These are phyloP conservation scores for Cutaneotrichosporon sp. DNA, from an alignment of 1,284 basidiomycete genomes.

Conservation along the genomic window DNA sequence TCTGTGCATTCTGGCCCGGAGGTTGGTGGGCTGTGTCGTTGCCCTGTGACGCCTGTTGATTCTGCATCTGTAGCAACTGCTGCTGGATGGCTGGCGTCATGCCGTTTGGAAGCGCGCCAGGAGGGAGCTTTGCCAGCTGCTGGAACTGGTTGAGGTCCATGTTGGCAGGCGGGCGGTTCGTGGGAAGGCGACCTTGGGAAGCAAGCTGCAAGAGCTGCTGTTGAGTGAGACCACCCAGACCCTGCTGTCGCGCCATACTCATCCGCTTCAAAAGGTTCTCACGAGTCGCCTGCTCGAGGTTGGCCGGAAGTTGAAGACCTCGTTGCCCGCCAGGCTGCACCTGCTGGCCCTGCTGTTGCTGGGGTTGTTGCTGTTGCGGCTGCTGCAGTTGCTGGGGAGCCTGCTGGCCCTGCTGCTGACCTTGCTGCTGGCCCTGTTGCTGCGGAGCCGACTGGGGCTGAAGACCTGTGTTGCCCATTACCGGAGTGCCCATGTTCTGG, in stretches of 20 bases:
- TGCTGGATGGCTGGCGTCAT: slow-evolving; percentile 20
- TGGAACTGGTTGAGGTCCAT: slow-evolving; percentile 19
- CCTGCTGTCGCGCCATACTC: slow-evolving; percentile 12
- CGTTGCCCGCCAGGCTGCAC: slow-evolving; percentile 2
- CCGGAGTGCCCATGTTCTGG: slow-evolving; percentile 5
- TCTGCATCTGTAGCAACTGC: slow-evolving; percentile 21
- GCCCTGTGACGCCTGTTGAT: slow-evolving; percentile 8
- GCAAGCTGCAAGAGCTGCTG: slow-evolving; percentile 10
- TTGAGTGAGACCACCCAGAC: slow-evolving; percentile 13
- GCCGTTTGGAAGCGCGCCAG: slow-evolving; percentile 8
- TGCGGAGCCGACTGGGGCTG: slow-evolving; percentile 8
- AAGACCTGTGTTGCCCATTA: slow-evolving; percentile 14
- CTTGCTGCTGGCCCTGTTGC: slow-evolving; percentile 6
- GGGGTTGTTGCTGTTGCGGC: slow-evolving; percentile 5
- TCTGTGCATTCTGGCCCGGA: slow-evolving; percentile 5
- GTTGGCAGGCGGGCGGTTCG: slow-evolving; percentile 7
- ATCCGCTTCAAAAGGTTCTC: slow-evolving; percentile 16
- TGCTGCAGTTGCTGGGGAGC: slow-evolving; percentile 11
- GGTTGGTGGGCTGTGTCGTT: not conserved
- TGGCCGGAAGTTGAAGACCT: not conserved
- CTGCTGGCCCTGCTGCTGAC: slow-evolving; percentile 13
- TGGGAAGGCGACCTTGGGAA: slow-evolving; percentile 9
- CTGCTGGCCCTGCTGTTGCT: slow-evolving; percentile 12
- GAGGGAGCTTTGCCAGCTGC: slow-evolving; percentile 16
- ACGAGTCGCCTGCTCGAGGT: slow-evolving; percentile 10